Evolutionary conservation across 2,329 filamentous ascomycete genomes (phyloP).

Genomic region (Penicillium sclerotiorum): DNA sequence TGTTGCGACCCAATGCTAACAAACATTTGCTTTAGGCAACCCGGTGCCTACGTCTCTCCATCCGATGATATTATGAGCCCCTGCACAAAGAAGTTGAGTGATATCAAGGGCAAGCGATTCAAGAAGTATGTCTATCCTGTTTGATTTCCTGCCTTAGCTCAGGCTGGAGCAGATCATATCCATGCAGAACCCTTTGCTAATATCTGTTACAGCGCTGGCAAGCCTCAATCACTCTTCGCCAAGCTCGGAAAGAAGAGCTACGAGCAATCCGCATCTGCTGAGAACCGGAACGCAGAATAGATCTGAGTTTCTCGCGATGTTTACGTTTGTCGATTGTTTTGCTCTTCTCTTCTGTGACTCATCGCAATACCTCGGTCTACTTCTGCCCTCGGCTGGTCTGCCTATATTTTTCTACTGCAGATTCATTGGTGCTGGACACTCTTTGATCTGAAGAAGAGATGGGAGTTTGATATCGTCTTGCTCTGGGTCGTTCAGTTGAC

Average conservation of each 20-base stretch:
- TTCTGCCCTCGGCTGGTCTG: neutral
- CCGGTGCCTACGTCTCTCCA: constrained; percentile 49
- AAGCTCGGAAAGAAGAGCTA: constrained; percentile 51
- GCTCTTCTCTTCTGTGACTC: neutral
- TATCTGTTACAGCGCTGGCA: constrained; percentile 34
- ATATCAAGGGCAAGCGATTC: constrained; percentile 54
- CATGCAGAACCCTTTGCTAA: constrained; percentile 4
- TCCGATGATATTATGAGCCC: constrained; percentile 55
- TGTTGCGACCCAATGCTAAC: neutral
- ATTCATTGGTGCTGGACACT: constrained; percentile 6
- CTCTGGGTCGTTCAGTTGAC: neutral
- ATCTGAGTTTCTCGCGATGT: neutral
- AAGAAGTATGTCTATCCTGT: constrained; percentile 43
- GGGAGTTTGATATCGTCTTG: neutral
- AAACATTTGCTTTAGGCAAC: constrained; percentile 30
- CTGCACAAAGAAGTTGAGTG: constrained; percentile 53
- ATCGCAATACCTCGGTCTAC: neutral
- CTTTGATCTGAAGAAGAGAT: neutral
- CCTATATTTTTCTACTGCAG: neutral
- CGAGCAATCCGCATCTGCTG: constrained; percentile 36
- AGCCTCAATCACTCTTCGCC: constrained; percentile 50
- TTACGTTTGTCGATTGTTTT: neutral
- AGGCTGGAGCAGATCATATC: neutral
- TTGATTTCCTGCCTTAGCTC: neutral
- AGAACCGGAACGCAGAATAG: constrained; percentile 18